Percentiles rank a stretch among this genome's conserved stretches.
These are phyloP conservation scores for Aspergillus ibericus DNA, from an alignment of 2,329 filamentous ascomycete species.

Conservation along the genomic window DNA sequence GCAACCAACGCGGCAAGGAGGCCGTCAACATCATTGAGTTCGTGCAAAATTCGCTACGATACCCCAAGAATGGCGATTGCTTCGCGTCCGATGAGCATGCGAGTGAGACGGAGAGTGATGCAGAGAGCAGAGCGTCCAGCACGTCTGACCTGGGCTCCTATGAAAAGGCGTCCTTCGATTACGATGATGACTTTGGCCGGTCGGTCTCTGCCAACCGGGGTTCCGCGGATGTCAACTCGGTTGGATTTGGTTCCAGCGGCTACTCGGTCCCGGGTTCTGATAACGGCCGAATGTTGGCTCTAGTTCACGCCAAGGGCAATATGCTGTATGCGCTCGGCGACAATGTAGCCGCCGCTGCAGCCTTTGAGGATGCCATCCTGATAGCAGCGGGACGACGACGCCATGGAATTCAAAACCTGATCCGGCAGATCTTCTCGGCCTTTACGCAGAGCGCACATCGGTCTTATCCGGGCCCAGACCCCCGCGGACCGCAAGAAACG, in stretches of 20 bases:
- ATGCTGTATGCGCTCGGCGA: constrained; percentile 92
- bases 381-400: constrained; percentile 76
- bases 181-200: constrained; percentile 47
- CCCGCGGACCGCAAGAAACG: constrained; percentile 52
- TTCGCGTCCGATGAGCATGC: constrained; percentile 53
- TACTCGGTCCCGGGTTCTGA: constrained; percentile 82
- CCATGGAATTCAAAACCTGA: constrained; percentile 72
- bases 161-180: constrained; percentile 60
- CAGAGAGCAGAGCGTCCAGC: constrained; percentile 54
- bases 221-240: constrained; percentile 33
- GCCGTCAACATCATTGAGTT: constrained; percentile 84
- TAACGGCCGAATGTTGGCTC: constrained; percentile 87
- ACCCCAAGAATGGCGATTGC: constrained; percentile 50
- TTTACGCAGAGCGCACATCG: constrained; percentile 54
- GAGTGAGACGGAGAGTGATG: constrained; percentile 62
- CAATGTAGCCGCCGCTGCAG: constrained; percentile 73
- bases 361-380: constrained; percentile 92
- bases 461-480: constrained; percentile 39
- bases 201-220: constrained; percentile 25
- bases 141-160: constrained; percentile 53
- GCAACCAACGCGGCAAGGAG: constrained; percentile 75
- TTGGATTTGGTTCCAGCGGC: constrained; percentile 73
- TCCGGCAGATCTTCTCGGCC: constrained; percentile 72
- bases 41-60: constrained; percentile 71
- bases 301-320: constrained; percentile 97